Evolutionary conservation across 2,329 filamentous ascomycete genomes (phyloP).

Genomic region (Calycina herbarum): DNA sequence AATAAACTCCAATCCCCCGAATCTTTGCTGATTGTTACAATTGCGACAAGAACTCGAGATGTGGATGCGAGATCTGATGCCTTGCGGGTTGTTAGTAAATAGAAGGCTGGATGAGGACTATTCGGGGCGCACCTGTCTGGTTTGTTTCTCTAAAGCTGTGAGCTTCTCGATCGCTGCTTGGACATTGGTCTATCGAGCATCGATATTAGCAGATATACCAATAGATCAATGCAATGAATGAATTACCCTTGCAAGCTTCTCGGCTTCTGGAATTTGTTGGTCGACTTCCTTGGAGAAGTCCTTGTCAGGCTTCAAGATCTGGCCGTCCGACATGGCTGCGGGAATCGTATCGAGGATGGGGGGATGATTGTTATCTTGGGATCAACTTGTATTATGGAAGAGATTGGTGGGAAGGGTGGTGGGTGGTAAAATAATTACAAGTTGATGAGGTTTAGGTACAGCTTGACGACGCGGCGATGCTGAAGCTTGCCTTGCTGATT

Average conservation of each 20-base stretch:
- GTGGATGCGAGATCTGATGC: constrained; percentile 95
- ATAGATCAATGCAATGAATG: background rate
- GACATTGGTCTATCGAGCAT: constrained; percentile 63
- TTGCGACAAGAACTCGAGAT: constrained; percentile 80
- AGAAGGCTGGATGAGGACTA: constrained; percentile 12
- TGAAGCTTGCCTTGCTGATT: background rate
- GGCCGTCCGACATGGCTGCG: constrained; percentile 37
- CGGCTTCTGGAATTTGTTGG: constrained; percentile 83
- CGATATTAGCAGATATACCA: constrained; percentile 23
- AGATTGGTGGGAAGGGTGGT: background rate
- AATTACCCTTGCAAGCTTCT: constrained; percentile 81
- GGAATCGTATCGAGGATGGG: background rate
- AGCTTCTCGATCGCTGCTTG: constrained; percentile 93
- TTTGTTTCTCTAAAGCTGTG: constrained; percentile 88
- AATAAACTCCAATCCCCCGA: constrained; percentile 89
- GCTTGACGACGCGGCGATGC: background rate
- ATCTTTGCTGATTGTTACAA: constrained; percentile 93
- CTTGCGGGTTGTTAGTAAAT: constrained; percentile 48
- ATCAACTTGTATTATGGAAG: background rate
- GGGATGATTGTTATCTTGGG: background rate
- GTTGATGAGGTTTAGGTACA: background rate
- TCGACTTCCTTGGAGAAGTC: constrained; percentile 98
- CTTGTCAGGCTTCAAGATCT: constrained; percentile 71
- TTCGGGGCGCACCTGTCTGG: constrained; percentile 71
- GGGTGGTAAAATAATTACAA: background rate